Conservation (phyloP, 2,329 filamentous ascomycete genomes). For the Pochonia chlamydosporia region DNA sequence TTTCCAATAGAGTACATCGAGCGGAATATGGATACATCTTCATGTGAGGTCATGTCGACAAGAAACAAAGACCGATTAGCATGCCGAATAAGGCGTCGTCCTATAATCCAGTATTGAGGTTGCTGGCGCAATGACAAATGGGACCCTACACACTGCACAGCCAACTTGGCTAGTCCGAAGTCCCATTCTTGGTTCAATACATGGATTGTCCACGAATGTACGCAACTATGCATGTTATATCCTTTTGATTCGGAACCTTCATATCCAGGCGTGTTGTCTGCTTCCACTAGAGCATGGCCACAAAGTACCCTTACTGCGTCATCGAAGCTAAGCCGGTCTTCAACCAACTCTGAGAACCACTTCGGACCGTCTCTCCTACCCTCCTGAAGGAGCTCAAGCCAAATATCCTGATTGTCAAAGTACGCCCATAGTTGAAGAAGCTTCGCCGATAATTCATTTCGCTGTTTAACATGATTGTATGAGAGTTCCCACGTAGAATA, state of each 20-base stretch:
- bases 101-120: background rate
- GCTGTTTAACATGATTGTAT: background rate
- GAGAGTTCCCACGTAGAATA: background rate
- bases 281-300: too few species aligned
- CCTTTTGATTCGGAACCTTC: slow-evolving; percentile 14
- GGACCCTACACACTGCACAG: slow-evolving; percentile 7
- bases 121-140: background rate
- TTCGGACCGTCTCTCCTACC: slow-evolving; percentile 6
- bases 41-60: too few species aligned
- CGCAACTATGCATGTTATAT: slow-evolving; percentile 27
- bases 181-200: slow-evolving; percentile 17
- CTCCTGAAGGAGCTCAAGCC: slow-evolving; percentile 33
- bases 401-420: slow-evolving; percentile 38
- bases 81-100: background rate
- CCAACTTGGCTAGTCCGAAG: background rate
- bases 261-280: background rate
- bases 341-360: slow-evolving; percentile 14
- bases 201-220: slow-evolving; percentile 25
- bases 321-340: background rate
- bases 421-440: slow-evolving; percentile 36
- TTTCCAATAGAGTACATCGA: slow-evolving; percentile 10
- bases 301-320: background rate
- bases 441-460: slow-evolving; percentile 16
- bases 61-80: background rate
- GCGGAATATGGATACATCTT: too few species aligned